phyloP scores from a whole-genome alignment of 2,329 filamentous ascomycete species.

The Fusarium odoratissimum region DNA sequence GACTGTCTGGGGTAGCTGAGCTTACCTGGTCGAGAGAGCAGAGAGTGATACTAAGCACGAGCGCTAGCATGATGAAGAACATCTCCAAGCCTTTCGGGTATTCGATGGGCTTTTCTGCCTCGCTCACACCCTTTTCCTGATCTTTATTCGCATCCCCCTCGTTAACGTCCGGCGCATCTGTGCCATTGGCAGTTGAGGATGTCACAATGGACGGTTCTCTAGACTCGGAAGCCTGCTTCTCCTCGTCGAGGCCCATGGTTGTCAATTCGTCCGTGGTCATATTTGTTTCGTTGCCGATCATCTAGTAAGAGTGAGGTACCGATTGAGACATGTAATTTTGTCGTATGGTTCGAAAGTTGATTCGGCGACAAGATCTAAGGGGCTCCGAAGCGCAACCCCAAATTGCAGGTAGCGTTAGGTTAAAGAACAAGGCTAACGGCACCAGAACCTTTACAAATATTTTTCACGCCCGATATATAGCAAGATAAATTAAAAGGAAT shows the following conservation, averaged over 20 bases:
- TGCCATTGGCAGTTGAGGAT: neutral
- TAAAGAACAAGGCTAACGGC: accelerated
- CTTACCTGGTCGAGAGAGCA: neutral
- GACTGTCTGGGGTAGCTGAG: accelerated
- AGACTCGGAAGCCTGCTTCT: neutral
- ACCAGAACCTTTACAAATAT: neutral
- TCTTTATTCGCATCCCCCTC: accelerated
- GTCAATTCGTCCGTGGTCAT: accelerated
- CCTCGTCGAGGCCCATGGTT: neutral
- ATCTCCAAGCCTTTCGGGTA: neutral
- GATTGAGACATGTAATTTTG: accelerated
- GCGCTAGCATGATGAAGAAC: neutral
- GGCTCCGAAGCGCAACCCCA: neutral
- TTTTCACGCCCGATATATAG: accelerated
- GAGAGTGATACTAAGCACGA: neutral
- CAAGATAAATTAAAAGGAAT: too few species aligned
- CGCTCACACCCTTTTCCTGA: accelerated
- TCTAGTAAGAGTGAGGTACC: accelerated
- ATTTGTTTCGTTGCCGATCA: accelerated
- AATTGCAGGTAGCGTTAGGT: neutral
- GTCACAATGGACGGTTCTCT: neutral
- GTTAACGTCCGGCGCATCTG: accelerated
- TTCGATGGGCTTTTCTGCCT: neutral
- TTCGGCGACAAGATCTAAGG: accelerated
- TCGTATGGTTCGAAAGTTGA: neutral